Evolutionary conservation across 2,329 filamentous ascomycete genomes (phyloP).

Genomic region (Lachnellula arida): DNA sequence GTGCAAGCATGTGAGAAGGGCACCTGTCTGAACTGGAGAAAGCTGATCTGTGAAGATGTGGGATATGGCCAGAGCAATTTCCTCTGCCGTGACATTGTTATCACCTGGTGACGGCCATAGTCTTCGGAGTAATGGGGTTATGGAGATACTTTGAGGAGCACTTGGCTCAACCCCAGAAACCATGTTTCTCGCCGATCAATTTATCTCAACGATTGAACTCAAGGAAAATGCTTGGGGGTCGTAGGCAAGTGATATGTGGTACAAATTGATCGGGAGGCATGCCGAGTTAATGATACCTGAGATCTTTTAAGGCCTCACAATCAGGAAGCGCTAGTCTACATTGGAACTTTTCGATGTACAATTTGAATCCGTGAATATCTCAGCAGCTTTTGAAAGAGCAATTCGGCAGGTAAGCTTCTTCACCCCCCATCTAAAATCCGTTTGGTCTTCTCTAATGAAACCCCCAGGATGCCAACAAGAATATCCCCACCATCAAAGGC

Average conservation of each 20-base stretch:
- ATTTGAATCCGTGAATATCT: neutral
- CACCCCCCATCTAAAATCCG: neutral
- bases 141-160: slow-evolving; percentile 34
- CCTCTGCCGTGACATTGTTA: slow-evolving; percentile 59
- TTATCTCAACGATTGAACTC: neutral
- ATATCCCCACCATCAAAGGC: slow-evolving; percentile 30
- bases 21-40: slow-evolving; percentile 81
- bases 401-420: neutral
- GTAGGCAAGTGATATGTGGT: neutral
- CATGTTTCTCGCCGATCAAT: slow-evolving; percentile 14
- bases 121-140: slow-evolving; percentile 68
- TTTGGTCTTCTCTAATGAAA: neutral
- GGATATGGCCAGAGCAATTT: slow-evolving; percentile 86
- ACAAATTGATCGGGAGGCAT: neutral
- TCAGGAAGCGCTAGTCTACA: slow-evolving; percentile 12
- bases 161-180: slow-evolving; percentile 17
- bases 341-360: slow-evolving; percentile 20
- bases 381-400: neutral
- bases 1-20: slow-evolving; percentile 84
- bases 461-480: slow-evolving; percentile 47
- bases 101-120: slow-evolving; percentile 56
- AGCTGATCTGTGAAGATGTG: slow-evolving; percentile 88
- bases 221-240: neutral
- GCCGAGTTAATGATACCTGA: neutral
- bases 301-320: neutral